A percentile compares a stretch with the other conserved stretches of the same genome.
Conservation (phyloP, 1,284 basidiomycete species). For the Sporisorium iseilematis-ciliati region DNA sequence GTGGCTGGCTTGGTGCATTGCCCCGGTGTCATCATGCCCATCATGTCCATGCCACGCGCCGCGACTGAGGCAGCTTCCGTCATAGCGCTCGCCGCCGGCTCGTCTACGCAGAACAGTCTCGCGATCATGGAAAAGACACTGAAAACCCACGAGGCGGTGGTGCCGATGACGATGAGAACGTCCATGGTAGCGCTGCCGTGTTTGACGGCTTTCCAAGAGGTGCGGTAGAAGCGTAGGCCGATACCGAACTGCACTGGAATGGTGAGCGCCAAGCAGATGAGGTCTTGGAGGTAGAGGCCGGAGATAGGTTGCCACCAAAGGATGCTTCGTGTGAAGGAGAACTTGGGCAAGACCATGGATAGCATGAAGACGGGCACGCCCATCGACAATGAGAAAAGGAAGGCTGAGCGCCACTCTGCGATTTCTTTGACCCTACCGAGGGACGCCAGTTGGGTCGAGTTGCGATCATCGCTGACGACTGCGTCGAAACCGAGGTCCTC, state of each 20-base stretch:
- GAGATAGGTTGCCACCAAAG: slow-evolving; percentile 63
- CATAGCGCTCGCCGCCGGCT: neutral
- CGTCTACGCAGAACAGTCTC: slow-evolving; percentile 53
- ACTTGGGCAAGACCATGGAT: slow-evolving; percentile 83
- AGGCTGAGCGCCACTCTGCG: slow-evolving; percentile 85
- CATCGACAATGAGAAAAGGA: slow-evolving; percentile 81
- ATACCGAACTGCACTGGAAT: slow-evolving; percentile 94
- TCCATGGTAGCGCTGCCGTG: slow-evolving; percentile 90
- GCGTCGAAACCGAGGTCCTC: slow-evolving; percentile 92
- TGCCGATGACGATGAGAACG: slow-evolving; percentile 94
- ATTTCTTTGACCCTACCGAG: slow-evolving; percentile 93
- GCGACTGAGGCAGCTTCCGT: slow-evolving; percentile 7
- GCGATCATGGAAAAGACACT: slow-evolving; percentile 78
- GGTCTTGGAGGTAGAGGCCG: slow-evolving; percentile 81
- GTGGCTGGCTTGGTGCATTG: slow-evolving; percentile 81
- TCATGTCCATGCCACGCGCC: slow-evolving; percentile 27
- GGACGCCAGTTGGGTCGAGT: slow-evolving; percentile 88
- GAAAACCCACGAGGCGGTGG: slow-evolving; percentile 91
- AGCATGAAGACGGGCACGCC: slow-evolving; percentile 93
- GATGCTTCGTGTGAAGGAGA: slow-evolving; percentile 69
- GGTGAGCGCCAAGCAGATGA: slow-evolving; percentile 84
- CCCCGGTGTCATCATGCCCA: slow-evolving; percentile 63
- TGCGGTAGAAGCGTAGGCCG: slow-evolving; percentile 86
- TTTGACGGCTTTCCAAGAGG: slow-evolving; percentile 88
- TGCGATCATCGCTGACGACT: slow-evolving; percentile 81